Evolutionary conservation across 768 basidiomycete species (phyloP).

Genomic region (Mycena amicta): DNA sequence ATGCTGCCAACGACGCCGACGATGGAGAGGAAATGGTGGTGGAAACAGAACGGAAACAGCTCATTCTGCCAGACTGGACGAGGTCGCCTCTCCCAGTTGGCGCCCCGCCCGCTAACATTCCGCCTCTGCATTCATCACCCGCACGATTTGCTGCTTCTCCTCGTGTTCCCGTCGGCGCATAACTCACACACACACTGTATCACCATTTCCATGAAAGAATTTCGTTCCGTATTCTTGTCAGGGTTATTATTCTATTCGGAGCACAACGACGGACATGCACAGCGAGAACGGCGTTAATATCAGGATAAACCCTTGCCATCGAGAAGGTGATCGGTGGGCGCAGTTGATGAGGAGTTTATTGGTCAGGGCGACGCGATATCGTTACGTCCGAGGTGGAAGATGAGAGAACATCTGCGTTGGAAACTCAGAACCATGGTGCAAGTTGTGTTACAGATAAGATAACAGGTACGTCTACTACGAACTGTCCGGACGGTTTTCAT

Average conservation of each 20-base stretch:
- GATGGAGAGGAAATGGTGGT: slow-evolving; percentile 43
- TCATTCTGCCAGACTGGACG: slow-evolving; percentile 83
- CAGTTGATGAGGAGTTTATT: too few species aligned
- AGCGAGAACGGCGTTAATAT: not conserved
- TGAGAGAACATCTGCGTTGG: too few species aligned
- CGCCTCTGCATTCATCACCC: not conserved
- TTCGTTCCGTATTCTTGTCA: too few species aligned
- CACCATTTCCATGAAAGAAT: too few species aligned
- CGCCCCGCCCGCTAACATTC: slow-evolving; percentile 57
- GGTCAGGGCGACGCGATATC: too few species aligned
- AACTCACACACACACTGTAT: not conserved
- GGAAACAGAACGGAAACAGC: slow-evolving; percentile 36
- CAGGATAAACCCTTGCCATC: not conserved
- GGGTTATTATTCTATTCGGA: too few species aligned
- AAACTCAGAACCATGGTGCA: too few species aligned
- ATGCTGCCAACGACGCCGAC: slow-evolving; percentile 43
- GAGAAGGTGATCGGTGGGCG: not conserved
- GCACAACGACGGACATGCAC: too few species aligned
- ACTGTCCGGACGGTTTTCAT: too few species aligned
- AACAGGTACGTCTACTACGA: too few species aligned
- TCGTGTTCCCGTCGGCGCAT: not conserved
- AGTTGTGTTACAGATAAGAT: too few species aligned
- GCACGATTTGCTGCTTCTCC: not conserved
- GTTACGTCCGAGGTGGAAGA: too few species aligned
- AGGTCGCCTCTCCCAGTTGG: slow-evolving; percentile 60